Percentiles rank a stretch among this genome's conserved stretches.
These are phyloP conservation scores for Emmonsiellopsis sp. DNA, from an alignment of 2,329 filamentous ascomycete species.

Conservation along the genomic window DNA sequence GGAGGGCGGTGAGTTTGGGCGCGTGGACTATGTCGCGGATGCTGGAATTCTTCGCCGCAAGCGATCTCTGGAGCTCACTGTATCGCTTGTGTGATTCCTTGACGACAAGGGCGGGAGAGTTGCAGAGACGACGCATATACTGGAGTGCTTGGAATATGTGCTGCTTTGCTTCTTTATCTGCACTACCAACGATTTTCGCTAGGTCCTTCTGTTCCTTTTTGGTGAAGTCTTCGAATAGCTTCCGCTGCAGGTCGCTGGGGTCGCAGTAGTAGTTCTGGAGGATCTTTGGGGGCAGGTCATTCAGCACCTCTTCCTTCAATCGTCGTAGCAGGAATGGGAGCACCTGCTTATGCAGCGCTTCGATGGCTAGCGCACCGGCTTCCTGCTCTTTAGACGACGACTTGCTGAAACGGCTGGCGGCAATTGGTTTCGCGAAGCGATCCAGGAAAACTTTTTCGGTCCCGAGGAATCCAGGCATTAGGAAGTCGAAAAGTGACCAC, in stretches of 20 bases:
- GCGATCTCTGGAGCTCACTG: slow-evolving; percentile 71
- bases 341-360: slow-evolving; percentile 97
- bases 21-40: slow-evolving; percentile 82
- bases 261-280: slow-evolving; percentile 99
- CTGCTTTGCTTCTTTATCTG: slow-evolving; percentile 89
- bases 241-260: slow-evolving; percentile 86
- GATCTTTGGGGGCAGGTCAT: slow-evolving; percentile 96
- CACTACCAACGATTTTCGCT: slow-evolving; percentile 69
- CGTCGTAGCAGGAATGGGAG: slow-evolving; percentile 91
- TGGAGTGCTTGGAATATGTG: slow-evolving; percentile 99
- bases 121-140: slow-evolving; percentile 99
- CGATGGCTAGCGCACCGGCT: slow-evolving; percentile 87
- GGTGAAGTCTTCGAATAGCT: slow-evolving; percentile 91
- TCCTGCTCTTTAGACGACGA: slow-evolving; percentile 98
- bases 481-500: slow-evolving; percentile 96
- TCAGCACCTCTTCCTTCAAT: slow-evolving; percentile 92
- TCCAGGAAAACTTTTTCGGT: slow-evolving; percentile 96
- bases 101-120: slow-evolving; percentile 91
- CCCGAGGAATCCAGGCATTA: slow-evolving; percentile 97
- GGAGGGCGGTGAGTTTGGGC: slow-evolving; percentile 81
- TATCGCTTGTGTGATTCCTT: slow-evolving; percentile 89
- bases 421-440: slow-evolving; percentile 89
- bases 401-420: slow-evolving; percentile 89
- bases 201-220: slow-evolving; percentile 88
- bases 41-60: slow-evolving; percentile 68